Evolutionary conservation across 768 basidiomycete species (phyloP).

Genomic region (Suillus discolor): DNA sequence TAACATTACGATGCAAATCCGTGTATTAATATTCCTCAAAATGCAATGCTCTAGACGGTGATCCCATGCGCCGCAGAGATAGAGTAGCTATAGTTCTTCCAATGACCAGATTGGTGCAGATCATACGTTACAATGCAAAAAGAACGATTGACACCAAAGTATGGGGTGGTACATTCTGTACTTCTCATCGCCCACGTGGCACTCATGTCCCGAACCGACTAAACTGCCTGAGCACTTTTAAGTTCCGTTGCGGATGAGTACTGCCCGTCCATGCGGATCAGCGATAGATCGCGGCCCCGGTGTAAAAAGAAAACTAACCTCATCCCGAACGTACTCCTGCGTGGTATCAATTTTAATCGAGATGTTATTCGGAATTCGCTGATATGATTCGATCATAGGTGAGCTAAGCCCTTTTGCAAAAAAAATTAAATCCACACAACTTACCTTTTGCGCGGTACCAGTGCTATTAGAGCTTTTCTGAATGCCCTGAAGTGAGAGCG

Average conservation of each 20-base stretch:
- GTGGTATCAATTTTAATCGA: constrained; percentile 69
- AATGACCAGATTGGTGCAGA: constrained; percentile 5
- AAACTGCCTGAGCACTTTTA: constrained; percentile 6
- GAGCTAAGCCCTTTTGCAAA: not conserved
- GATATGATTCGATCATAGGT: not conserved
- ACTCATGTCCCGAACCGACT: not conserved
- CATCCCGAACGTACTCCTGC: constrained; percentile 50
- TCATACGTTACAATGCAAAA: constrained; percentile 12
- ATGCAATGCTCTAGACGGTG: too few relatives aligned
- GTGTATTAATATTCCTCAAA: not conserved
- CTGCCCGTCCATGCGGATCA: constrained; percentile 2
- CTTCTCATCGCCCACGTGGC: constrained; percentile 6
- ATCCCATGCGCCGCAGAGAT: too few relatives aligned
- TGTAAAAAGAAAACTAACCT: constrained; percentile 19
- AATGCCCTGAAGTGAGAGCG: constrained; percentile 27
- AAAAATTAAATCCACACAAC: not conserved
- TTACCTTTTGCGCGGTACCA: constrained; percentile 17
- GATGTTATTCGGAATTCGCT: constrained; percentile 46
- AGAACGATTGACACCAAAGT: constrained; percentile 7
- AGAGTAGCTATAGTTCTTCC: not conserved
- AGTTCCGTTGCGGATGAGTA: constrained; percentile 6
- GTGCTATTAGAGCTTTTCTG: constrained; percentile 24
- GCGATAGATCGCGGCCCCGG: not conserved
- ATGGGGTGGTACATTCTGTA: constrained; percentile 6
- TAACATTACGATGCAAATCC: not conserved